Conservation (phyloP, 2,329 filamentous ascomycete genomes). For the Penicillium sclerotiorum region DNA sequence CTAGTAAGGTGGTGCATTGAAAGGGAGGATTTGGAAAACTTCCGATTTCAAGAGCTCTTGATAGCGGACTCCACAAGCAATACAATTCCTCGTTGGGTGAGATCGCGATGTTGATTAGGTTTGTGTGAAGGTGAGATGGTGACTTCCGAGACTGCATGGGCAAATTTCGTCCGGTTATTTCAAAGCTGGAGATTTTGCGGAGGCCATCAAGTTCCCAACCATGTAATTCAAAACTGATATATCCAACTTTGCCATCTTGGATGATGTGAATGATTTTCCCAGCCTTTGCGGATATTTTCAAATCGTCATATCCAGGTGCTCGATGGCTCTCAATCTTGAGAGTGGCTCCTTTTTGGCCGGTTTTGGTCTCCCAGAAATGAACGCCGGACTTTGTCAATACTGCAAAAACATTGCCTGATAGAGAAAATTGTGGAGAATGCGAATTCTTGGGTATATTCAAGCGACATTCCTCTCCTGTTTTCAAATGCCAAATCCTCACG, state of each 20-base stretch:
- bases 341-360: constrained; percentile 6
- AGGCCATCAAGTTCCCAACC: neutral
- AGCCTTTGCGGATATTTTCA: neutral
- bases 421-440: too few relatives aligned
- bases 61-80: neutral
- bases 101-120: neutral
- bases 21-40: neutral
- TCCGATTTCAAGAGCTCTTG: neutral
- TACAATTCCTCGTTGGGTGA: neutral
- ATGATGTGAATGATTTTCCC: neutral
- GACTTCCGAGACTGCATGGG: neutral
- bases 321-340: neutral
- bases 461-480: too few relatives aligned
- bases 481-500: too few relatives aligned
- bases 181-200: neutral
- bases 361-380: too few relatives aligned
- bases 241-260: neutral
- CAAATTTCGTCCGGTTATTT: neutral
- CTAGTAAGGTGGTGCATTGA: neutral
- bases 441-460: too few relatives aligned
- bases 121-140: neutral
- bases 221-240: neutral
- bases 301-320: neutral
- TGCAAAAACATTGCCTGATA: too few relatives aligned
- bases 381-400: too few relatives aligned